These are phyloP conservation scores for Brassica incana DNA, from an alignment of 345 rosid species.

Conservation along the genomic window DNA sequence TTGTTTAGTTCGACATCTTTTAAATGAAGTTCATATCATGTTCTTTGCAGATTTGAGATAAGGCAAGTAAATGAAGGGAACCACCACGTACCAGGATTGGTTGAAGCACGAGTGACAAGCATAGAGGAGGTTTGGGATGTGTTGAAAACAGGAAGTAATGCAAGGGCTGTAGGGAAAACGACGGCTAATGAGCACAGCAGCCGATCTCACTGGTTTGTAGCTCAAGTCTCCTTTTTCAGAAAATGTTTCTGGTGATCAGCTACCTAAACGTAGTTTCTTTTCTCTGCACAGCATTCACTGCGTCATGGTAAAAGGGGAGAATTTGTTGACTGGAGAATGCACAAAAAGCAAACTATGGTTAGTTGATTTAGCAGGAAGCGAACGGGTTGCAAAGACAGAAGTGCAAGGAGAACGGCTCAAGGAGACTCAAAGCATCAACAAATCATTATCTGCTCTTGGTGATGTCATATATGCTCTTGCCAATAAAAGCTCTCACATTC, in stretches of 20 bases:
- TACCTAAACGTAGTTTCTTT: constrained; percentile 9
- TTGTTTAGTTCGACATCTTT: not conserved
- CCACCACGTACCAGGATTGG: constrained; percentile 88
- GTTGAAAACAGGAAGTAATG: constrained; percentile 80
- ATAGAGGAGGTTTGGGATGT: constrained; percentile 93
- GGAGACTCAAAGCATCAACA: constrained; percentile 94
- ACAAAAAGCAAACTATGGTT: constrained; percentile 94
- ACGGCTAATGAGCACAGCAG: constrained; percentile 94
- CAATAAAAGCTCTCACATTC: constrained; percentile 84
- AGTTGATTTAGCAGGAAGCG: constrained; percentile 99
- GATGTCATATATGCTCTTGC: constrained; percentile 97
- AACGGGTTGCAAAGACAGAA: constrained; percentile 91
- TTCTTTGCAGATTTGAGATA: constrained; percentile 69
- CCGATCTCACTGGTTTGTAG: constrained; percentile 87
- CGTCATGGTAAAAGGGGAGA: constrained; percentile 88
- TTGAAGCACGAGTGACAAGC: constrained; percentile 77
- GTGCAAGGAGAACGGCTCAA: constrained; percentile 92
- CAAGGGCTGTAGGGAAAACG: constrained; percentile 89
- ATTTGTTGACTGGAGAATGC: constrained; percentile 80
- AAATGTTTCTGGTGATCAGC: not conserved
- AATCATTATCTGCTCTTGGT: constrained; percentile 96
- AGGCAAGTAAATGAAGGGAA: constrained; percentile 76
- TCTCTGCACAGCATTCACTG: constrained; percentile 66
- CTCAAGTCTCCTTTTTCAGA: not conserved
- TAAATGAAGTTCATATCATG: not conserved